Evolutionary conservation across 805 yeast genomes (phyloP), one percentile per base, ranked within the genome.

Genomic region (Torulaspora microellipsoides): DNA sequence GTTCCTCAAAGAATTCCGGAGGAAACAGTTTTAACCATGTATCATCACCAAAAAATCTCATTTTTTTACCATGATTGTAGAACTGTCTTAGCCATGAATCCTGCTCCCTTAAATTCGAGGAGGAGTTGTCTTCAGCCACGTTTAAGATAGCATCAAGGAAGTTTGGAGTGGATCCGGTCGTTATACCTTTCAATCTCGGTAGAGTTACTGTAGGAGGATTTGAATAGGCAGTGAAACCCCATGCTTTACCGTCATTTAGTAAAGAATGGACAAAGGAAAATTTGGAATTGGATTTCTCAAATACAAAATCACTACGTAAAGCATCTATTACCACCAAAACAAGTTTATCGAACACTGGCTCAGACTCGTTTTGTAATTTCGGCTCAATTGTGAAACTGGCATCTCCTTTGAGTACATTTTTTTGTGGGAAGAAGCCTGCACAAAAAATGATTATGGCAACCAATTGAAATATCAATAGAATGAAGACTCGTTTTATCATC

Each of bases 131-230:
- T 53, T 93, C 98, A 2, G 96, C 95, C 25, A 93, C 85, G 56
- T 93, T 93, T 39, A 93, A 71, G 17, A 93, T 87, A 0, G 98
- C 98, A 66, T 93, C 99, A 38, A 93, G 70, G 55, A 93, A 93
- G 57, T 80, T 89, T 0, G 99, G 97, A 0, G 96, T 83, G 0
- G 96, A 85, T 0, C 99, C 99, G 0, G 97, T 88, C 0, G 97
- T 86, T 17, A 90, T 77, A 8, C 96, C 96, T 64, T 93, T 93
- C 40, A 93, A 70, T 46, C 99, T 75, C 0, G 99, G 99, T 31
- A 93, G 69, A 0, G 99, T 93, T 8, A 93, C 99, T 0, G 99
- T 93, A 2, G 99, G 99, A 1, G 99, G 98, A 51, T 85, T 85
- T 1, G 96, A 83, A 60, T 73, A 85, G 0, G 96, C 96, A 0